These are phyloP conservation scores for Arthrinium phaeospermum DNA, from an alignment of 2,329 filamentous ascomycete genomes.

Conservation along the genomic window DNA sequence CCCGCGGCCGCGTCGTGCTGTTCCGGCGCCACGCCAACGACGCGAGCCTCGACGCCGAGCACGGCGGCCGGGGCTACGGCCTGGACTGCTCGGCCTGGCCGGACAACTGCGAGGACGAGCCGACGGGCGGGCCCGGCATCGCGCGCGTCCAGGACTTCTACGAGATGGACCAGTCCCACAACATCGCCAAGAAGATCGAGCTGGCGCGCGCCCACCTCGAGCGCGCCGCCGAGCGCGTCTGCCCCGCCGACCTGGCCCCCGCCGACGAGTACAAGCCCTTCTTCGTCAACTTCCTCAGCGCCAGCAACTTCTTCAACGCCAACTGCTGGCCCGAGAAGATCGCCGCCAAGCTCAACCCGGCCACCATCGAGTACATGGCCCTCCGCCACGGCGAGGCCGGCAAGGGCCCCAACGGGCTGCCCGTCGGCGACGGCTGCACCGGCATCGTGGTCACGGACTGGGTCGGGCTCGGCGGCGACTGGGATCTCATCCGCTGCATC, in stretches of 20 bases:
- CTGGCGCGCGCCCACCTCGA: slow-evolving; percentile 78
- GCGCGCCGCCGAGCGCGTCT: slow-evolving; percentile 64
- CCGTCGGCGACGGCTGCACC: slow-evolving; percentile 74
- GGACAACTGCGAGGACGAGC: slow-evolving; percentile 80
- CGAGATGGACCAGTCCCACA: slow-evolving; percentile 76
- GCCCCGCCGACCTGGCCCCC: slow-evolving; percentile 44
- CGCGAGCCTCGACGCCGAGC: slow-evolving; percentile 55
- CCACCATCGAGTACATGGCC: slow-evolving; percentile 68
- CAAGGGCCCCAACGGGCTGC: slow-evolving; percentile 54
- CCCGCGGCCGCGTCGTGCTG: slow-evolving; percentile 82
- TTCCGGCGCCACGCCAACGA: slow-evolving; percentile 79
- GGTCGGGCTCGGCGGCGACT: slow-evolving; percentile 86
- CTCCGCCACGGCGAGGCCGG: slow-evolving; percentile 58
- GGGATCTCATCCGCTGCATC: slow-evolving; percentile 86
- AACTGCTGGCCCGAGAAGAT: slow-evolving; percentile 94
- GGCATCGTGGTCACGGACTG: slow-evolving; percentile 93
- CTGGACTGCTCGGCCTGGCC: slow-evolving; percentile 76
- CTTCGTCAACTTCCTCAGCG: slow-evolving; percentile 89
- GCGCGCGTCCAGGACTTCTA: slow-evolving; percentile 95
- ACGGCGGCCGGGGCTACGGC: slow-evolving; percentile 59
- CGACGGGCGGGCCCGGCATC: slow-evolving; percentile 68
- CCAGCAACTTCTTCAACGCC: slow-evolving; percentile 91
- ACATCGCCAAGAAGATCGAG: slow-evolving; percentile 81
- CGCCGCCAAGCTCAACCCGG: slow-evolving; percentile 85
- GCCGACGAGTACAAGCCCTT: slow-evolving; percentile 59